These are phyloP conservation scores for Rasamsonia emersonii DNA, from an alignment of 2,329 filamentous ascomycete genomes.

Conservation along the genomic window DNA sequence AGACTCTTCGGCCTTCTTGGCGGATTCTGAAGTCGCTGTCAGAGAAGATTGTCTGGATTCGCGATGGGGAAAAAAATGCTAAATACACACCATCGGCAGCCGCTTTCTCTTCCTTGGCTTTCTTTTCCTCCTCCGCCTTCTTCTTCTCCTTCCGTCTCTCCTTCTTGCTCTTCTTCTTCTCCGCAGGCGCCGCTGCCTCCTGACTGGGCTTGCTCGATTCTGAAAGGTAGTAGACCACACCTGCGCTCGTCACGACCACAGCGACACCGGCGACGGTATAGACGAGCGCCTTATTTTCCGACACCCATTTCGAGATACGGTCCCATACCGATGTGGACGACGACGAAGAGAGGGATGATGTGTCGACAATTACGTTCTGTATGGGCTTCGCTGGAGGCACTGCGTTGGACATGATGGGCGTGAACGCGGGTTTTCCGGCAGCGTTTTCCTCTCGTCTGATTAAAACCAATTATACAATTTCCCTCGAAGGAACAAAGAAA, in stretches of 20 bases:
- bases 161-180: conserved; percentile 77
- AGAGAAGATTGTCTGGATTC: conserved; percentile 22
- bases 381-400: too few species aligned
- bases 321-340: conserved; percentile 71
- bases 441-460: too few species aligned
- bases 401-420: too few species aligned
- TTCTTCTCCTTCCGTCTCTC: conserved; percentile 83
- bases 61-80: conserved; percentile 23
- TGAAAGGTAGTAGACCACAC: conserved; percentile 82
- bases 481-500: too few species aligned
- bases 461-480: too few species aligned
- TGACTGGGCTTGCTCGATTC: conserved; percentile 41
- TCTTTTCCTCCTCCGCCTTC: conserved; percentile 44
- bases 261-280: conserved; percentile 96
- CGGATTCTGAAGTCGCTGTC: conserved; percentile 17
- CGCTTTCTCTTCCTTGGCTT: conserved; percentile 44
- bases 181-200: conserved; percentile 24
- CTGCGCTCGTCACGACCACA: conserved; percentile 81
- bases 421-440: too few species aligned
- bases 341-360: conserved; percentile 32
- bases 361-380: conserved; percentile 10
- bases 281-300: conserved; percentile 89
- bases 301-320: conserved; percentile 81
- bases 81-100: conserved; percentile 29
- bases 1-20: conserved; percentile 45